Evolutionary conservation across 495 filamentous ascomycete genomes (phyloP), one percentile per base, ranked within the genome.

Genomic region (Penicillium chermesinum): DNA sequence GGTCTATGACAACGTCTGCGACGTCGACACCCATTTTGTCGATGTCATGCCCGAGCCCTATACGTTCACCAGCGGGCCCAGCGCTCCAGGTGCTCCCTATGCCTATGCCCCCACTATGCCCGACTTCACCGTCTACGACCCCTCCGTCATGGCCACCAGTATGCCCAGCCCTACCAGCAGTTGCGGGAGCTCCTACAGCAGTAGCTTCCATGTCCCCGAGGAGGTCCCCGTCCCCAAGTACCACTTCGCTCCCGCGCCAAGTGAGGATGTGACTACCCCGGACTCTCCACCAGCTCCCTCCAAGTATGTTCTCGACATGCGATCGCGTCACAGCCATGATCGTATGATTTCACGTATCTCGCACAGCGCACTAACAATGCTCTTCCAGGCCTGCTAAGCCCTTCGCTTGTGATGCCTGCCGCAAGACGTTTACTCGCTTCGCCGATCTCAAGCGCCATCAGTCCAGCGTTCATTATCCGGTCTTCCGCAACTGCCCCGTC

Each of bases 401-500:
- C 13, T 81, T 73, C 48, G 52, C 60, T 6, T 65, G 73, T 50
- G 62, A 68, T 8, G 53, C 65, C 44, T 81, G 78, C 56, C 62
- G 61, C 35, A 73, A 65, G 45, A 58, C 63, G 15, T 80, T 79
- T 61, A 74, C 71, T 8, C 74, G 79, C 41, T 61, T 67, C 21
- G 75, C 76, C 21, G 79, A 83, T 51, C 59, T 80, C 18, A 73
- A 76, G 51, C 73, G 79, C 10, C 79, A 83, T 50, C 64, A 74
- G 45, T 60, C 67, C 12, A 75, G 70, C 45, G 72, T 75, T 8
- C 79, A 83, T 54, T 66, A 68, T 43, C 71, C 71, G 8, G 81
- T 88, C 44, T 78, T 81, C 38, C 76, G 88, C 37, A 79, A 85
- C 63, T 96, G 91, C 53, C 88, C 89, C 0, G 79, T 87, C 48